Base-by-base conservation (phyloP, 208 protist species). In the Acanthamoeba sp. region DNA sequence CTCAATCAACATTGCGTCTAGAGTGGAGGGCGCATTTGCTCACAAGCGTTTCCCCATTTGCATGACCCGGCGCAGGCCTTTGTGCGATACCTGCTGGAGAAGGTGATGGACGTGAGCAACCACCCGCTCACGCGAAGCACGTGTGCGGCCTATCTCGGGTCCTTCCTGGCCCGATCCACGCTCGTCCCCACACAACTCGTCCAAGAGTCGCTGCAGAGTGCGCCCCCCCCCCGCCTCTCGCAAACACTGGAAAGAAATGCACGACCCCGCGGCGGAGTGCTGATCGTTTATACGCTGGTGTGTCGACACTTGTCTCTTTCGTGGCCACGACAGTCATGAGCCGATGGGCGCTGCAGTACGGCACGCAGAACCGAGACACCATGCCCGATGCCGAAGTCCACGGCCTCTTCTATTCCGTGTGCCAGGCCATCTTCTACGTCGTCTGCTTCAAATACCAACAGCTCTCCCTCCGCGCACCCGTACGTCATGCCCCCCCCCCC, bases 401-500 rank as follows among this genome's bases (percentile, higher is more conserved):
- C 59, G 76, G 76, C 27, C 20, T 96, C 18, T 96, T 96, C 50
- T 96, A 96, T 38, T 48, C 91, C 1, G 92, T 96, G 40, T 94
- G 90, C 36, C 95, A 96, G 91, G 89, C 95, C 0, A 7, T 96
- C 32, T 96, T 96, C 32, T 96, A 96, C 94, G 89, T 96, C 57
- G 69, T 96, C 55, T 96, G 95, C 62, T 96, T 96, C 94, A 95
- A 94, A 45, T 94, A 94, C 40, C 64, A 52, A 27, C 62, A 34
- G 27, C 50, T 93, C 32, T 7, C 50, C 16, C 45, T 82, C 24
- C 38, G 32, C 18, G 50, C 84, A 38, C 73, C 73, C 24, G 73
- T 84, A 84, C 12, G 38, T 71, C 7, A 12, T 71, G 6, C 27
- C 9, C 29, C 69, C 38, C 42, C 59, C 59, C 22, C 14, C 59